These are phyloP conservation scores for Colletotrichum endophyticum DNA, from an alignment of 2,329 filamentous ascomycete genomes.

Conservation along the genomic window DNA sequence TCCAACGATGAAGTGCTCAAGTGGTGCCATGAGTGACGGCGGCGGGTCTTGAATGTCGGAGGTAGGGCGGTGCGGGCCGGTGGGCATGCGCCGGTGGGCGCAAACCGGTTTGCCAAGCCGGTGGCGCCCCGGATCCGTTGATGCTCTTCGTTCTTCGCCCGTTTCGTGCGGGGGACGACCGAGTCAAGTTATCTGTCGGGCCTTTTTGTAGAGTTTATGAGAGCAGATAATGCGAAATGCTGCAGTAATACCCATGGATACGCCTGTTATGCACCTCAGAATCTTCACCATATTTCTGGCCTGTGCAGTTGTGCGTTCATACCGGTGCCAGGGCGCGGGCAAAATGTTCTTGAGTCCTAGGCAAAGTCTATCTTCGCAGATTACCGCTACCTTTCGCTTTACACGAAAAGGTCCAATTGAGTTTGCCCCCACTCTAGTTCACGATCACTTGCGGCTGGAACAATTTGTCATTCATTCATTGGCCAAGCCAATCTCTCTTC, in stretches of 20 bases:
- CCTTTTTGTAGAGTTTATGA: background rate
- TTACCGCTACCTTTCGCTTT: accelerated
- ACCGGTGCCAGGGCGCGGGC: background rate
- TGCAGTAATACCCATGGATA: background rate
- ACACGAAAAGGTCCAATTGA: background rate
- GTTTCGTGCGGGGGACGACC: background rate
- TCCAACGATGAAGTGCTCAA: accelerated
- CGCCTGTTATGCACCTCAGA: accelerated
- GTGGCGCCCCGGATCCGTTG: background rate
- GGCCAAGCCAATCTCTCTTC: no score
- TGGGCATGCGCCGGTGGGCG: background rate
- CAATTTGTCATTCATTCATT: no score
- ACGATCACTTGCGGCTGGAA: background rate
- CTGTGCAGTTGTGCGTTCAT: background rate
- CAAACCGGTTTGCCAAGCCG: background rate
- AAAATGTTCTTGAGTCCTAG: accelerated
- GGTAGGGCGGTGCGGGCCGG: background rate
- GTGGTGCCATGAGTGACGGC: background rate
- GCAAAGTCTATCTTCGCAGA: background rate
- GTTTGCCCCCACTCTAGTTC: background rate
- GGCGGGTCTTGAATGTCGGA: background rate
- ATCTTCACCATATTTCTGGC: background rate
- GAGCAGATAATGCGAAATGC: accelerated
- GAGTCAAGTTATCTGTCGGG: background rate
- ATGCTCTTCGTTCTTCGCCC: background rate